A percentile compares a stretch with the other conserved stretches of the same genome.
phyloP scores from a whole-genome alignment of 169 alveolate genomes.

The Plasmodium inui region DNA sequence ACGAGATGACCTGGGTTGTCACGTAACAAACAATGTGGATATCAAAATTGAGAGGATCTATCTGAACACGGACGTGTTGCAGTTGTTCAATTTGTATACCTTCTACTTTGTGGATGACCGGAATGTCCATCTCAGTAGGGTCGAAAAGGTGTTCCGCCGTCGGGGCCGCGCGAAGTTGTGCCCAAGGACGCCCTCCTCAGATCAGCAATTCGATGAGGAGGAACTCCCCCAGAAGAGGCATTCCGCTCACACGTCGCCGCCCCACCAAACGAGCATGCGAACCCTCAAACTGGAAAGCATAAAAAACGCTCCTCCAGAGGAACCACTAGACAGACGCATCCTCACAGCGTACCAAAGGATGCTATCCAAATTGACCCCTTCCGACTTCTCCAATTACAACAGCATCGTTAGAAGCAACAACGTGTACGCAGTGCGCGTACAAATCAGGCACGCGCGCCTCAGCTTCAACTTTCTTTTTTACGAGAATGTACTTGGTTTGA shows the following conservation, averaged over 20 bases:
- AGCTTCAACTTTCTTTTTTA: constrained; percentile 35
- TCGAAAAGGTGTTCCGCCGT: not conserved
- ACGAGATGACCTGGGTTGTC: constrained; percentile 7
- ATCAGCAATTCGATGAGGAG: not conserved
- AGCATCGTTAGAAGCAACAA: constrained; percentile 20
- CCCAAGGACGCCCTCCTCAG: not conserved
- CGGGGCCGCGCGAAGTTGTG: not conserved
- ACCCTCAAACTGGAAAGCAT: not conserved
- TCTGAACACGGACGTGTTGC: constrained; percentile 19
- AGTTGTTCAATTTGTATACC: constrained; percentile 26
- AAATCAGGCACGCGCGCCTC: not conserved
- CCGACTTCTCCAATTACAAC: constrained; percentile 23
- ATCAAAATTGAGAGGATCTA: constrained; percentile 19
- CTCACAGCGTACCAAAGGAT: not conserved
- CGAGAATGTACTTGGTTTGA: not conserved
- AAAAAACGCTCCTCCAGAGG: not conserved
- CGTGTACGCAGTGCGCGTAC: not conserved
- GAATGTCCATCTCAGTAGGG: constrained; percentile 12
- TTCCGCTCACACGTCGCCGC: not conserved
- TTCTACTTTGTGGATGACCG: constrained; percentile 51
- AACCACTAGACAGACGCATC: not conserved
- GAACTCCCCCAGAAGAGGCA: not conserved
- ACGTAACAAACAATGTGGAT: constrained; percentile 5
- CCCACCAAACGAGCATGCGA: not conserved
- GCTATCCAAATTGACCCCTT: not conserved